Evolutionary conservation across 1,284 basidiomycete genomes (phyloP).

Genomic region (Ceratobasidium sp.): DNA sequence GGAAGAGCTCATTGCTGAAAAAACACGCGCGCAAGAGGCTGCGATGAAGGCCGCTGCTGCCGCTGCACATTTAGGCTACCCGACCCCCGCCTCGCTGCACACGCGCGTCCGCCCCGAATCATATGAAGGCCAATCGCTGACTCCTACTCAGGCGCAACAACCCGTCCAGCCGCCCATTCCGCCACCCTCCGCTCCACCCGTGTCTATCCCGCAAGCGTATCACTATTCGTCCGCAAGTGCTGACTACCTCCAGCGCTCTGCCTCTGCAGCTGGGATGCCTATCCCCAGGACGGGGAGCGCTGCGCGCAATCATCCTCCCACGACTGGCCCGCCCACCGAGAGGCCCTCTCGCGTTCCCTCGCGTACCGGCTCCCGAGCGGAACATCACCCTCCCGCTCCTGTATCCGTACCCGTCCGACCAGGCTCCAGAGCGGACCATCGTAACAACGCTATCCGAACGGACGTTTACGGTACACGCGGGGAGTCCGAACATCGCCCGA

Average conservation of each 20-base stretch:
- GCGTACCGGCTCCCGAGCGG: slow-evolving; percentile 46
- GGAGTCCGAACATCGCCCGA: neutral
- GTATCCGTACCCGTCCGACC: slow-evolving; percentile 9
- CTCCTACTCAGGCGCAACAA: slow-evolving; percentile 12
- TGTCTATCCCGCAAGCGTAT: slow-evolving; percentile 25
- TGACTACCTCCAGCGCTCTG: slow-evolving; percentile 8
- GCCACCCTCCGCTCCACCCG: slow-evolving; percentile 10
- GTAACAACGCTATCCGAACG: neutral
- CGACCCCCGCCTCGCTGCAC: slow-evolving; percentile 17
- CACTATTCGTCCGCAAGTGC: slow-evolving; percentile 23
- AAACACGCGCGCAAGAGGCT: slow-evolving; percentile 34
- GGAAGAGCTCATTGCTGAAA: slow-evolving; percentile 6
- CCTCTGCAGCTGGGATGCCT: neutral
- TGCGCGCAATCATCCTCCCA: slow-evolving; percentile 19
- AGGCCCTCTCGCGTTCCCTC: slow-evolving; percentile 1
- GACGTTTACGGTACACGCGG: neutral
- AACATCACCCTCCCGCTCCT: neutral
- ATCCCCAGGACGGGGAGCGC: slow-evolving; percentile 16
- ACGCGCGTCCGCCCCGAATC: slow-evolving; percentile 32
- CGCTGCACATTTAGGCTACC: slow-evolving; percentile 10
- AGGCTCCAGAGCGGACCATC: slow-evolving; percentile 28
- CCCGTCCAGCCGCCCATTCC: slow-evolving; percentile 8
- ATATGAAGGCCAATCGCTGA: slow-evolving; percentile 18
- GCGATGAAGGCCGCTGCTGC: slow-evolving; percentile 14
- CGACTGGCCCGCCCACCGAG: neutral